Conservation (phyloP, 2,329 filamentous ascomycete species). For the Hymenoscyphus fraxineus region DNA sequence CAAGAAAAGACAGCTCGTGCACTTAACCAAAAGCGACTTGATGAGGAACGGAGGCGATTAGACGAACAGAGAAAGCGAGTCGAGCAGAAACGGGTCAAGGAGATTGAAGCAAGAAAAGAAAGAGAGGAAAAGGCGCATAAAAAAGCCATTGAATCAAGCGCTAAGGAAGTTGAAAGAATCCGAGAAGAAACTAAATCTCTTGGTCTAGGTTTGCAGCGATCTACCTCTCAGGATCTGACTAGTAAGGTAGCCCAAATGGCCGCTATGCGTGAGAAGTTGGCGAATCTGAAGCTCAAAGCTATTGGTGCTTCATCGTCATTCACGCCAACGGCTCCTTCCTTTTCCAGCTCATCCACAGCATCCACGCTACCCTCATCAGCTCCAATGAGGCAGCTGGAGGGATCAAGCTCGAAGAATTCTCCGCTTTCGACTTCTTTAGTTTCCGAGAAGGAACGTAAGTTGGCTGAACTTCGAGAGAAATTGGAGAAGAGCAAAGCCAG, state of each 20-base stretch:
- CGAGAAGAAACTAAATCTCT: neutral
- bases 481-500: neutral
- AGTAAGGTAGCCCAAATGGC: neutral
- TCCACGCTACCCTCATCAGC: neutral
- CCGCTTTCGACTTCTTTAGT: neutral
- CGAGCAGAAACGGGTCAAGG: neutral
- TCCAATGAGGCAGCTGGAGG: neutral
- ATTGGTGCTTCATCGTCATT: neutral
- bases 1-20: conserved; percentile 1
- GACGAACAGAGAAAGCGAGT: conserved; percentile 2
- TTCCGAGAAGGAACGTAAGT: neutral
- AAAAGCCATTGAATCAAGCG: conserved; percentile 1
- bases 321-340: neutral
- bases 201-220: neutral
- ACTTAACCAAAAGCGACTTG: neutral
- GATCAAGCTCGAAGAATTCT: neutral
- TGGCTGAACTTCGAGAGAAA: neutral
- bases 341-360: neutral
- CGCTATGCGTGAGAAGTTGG: conserved; percentile 1
- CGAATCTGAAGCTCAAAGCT: neutral
- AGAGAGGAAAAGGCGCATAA: neutral
- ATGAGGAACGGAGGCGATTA: neutral
- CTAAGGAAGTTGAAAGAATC: neutral
- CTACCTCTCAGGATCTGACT: neutral
- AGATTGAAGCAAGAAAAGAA: neutral